Evolutionary conservation across 768 basidiomycete species (phyloP), one percentile per base, ranked within the genome.

Genomic region (Trametes cingulata): DNA sequence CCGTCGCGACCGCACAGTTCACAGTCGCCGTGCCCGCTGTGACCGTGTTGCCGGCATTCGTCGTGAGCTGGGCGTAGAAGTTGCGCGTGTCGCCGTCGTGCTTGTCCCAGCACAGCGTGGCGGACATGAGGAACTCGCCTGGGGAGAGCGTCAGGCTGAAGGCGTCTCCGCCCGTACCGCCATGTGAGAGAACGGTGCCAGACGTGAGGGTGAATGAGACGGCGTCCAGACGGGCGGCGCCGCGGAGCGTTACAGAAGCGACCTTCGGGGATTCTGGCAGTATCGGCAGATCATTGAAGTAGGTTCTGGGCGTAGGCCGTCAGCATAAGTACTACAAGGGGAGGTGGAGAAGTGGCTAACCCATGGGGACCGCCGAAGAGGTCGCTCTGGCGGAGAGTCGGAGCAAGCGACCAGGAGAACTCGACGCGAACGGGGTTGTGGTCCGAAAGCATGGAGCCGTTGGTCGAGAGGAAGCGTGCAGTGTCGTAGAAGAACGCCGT

Each of bases 351-450:
- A n/a, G 12, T 8, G 12, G 24, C 50, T 39, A 1, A 41, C 39
- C 55, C 55, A 46, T 56, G 55, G 24, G 55, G 55, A 17, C 55
- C 55, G 36, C 55, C 55, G 42, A 20, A 56, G 22, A 56, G 24
- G 47, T 40, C 55, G 55, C 42, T 46, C 55, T 56, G 55, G 36
- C 46, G 55, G 46, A 56, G 46, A 13, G 20, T 37, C n/a, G 43
- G 13, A 37, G 36, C 22, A 22, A 46, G 14, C 46, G 55, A 25
- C 36, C 39, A 56, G 15, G 46, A 5, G 46, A 56, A 56, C 22
- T 48, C 46, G 24, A 56, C 55, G 22, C 43, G 42, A 15, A 49
- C 46, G 15, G 55, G 55, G 46, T 56, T 56, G 36, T 56, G 55
- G 55, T 56, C 55, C 55, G 55, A 39, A 20, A 56, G 45, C 46